These are phyloP conservation scores for Tuctoria greenei DNA, from an alignment of 176 grass and related monocot genomes.

Conservation along the genomic window DNA sequence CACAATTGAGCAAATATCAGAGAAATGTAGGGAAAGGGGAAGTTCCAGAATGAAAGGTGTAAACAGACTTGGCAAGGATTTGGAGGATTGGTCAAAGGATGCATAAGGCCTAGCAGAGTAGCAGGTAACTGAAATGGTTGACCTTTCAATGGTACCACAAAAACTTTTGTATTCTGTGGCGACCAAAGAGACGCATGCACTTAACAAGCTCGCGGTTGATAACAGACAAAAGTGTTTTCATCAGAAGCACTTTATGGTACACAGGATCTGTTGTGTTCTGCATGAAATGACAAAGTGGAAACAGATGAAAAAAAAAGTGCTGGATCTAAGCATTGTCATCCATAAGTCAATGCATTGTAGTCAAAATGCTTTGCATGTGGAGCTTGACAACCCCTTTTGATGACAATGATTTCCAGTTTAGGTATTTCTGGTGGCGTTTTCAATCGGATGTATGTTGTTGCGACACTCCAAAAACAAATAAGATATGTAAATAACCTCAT, in stretches of 20 bases:
- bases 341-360: constrained; percentile 30
- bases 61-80: constrained; percentile 17
- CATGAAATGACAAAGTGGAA: constrained; percentile 35
- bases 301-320: constrained; percentile 26
- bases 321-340: constrained; percentile 27
- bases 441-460: constrained; percentile 23
- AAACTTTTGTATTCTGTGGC: constrained; percentile 10
- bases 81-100: constrained; percentile 26
- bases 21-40: neutral
- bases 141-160: constrained; percentile 1
- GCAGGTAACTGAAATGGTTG: constrained; percentile 25
- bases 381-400: constrained; percentile 19
- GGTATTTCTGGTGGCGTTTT: constrained; percentile 30
- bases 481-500: constrained; percentile 47
- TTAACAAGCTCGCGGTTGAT: neutral
- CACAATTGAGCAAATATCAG: neutral
- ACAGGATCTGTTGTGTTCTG: constrained; percentile 20
- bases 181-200: constrained; percentile 11
- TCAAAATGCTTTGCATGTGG: constrained; percentile 18
- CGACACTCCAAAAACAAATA: constrained; percentile 23
- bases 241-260: constrained; percentile 36
- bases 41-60: neutral
- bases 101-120: constrained; percentile 7
- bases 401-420: constrained; percentile 22
- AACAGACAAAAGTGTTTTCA: constrained; percentile 35